Percentiles rank a stretch among this genome's conserved stretches.
Conservation (phyloP, 371 early-diverging fungal genomes). For the Mucor indicus region DNA sequence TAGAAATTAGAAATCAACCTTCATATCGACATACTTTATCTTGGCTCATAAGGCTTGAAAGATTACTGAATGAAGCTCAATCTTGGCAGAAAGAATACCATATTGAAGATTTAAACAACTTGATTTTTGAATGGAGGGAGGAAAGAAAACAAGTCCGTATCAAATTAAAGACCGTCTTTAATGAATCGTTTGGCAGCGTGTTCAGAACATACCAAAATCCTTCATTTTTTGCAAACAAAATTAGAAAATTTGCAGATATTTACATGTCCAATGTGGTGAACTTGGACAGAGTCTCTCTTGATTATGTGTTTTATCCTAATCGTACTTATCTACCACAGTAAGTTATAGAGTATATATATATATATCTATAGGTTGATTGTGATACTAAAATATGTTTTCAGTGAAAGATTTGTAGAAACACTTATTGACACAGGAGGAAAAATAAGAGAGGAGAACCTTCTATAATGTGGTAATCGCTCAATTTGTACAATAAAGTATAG, state of each 20-base stretch:
- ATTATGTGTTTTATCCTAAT: constrained; percentile 66
- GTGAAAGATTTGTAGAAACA: constrained; percentile 44
- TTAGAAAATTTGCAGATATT: constrained; percentile 49
- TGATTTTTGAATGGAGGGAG: constrained; percentile 48
- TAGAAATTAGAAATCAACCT: constrained; percentile 48
- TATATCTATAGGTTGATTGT: background rate
- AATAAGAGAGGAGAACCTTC: too few species aligned
- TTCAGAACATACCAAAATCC: constrained; percentile 66
- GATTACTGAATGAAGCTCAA: constrained; percentile 57
- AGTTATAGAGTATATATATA: constrained; percentile 9
- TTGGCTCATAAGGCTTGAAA: constrained; percentile 55
- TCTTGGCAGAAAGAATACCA: constrained; percentile 27
- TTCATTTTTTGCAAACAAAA: constrained; percentile 64
- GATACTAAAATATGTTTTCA: constrained; percentile 1
- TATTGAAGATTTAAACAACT: constrained; percentile 25
- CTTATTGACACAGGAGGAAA: constrained; percentile 36
- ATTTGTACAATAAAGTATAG: too few species aligned
- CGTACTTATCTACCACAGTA: constrained; percentile 64
- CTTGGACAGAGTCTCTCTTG: constrained; percentile 50
- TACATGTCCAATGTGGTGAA: constrained; percentile 62
- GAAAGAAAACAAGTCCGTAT: constrained; percentile 46
- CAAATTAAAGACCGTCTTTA: constrained; percentile 52
- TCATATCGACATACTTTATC: constrained; percentile 51
- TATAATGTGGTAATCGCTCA: too few species aligned
- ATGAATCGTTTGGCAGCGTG: constrained; percentile 63